Evolutionary conservation across 2,329 filamentous ascomycete genomes (phyloP), one percentile per base, ranked within the genome.

Genomic region (Apiospora rasikravindrae): DNA sequence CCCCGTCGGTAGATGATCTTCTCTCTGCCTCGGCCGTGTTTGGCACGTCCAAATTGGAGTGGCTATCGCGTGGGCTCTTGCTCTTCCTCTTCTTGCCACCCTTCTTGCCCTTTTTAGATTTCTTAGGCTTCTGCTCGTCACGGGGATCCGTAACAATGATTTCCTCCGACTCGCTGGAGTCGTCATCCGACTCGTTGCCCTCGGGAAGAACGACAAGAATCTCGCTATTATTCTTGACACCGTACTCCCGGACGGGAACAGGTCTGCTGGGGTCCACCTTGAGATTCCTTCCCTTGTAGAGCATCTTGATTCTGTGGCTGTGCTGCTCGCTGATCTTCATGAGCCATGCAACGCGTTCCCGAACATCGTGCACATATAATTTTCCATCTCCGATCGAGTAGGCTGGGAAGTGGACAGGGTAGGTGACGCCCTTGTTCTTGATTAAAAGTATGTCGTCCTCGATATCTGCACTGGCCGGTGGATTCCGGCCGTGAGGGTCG

Each of bases 321-420:
- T 85, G 79, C 77, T 84, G 83, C 66, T 90, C 87, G 6, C 88
- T 85, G 44, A 94, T 82, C 70, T 90, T 88, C 82, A 94, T 87
- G 79, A 93, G 86, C 75, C 92, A 85, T 70, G 89, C 90, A 6
- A 91, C 89, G n/a, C 92, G 90, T 70, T 91, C 87, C 72, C 89
- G 88, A 44, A 95, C 86, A 76, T 93, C 91, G 70, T 86, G 83
- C 45, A 94, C 89, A 45, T 85, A 86, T 71, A 95, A 84, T 78
- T 93, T 91, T 67, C 92, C 93, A 79, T 94, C 91, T 72, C 90
- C 91, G 78, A 96, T 95, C 73, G 90, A 89, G 81, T 92, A 93
- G 16, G 91, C 91, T 0, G 93, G 92, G 77, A 95, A 95, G 77
- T 92, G 91, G 66, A 92, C 88, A 0, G 90, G 88, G 78, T 93